Conservation (phyloP, 805 yeast genomes). For the Yarrowia bubula region DNA sequence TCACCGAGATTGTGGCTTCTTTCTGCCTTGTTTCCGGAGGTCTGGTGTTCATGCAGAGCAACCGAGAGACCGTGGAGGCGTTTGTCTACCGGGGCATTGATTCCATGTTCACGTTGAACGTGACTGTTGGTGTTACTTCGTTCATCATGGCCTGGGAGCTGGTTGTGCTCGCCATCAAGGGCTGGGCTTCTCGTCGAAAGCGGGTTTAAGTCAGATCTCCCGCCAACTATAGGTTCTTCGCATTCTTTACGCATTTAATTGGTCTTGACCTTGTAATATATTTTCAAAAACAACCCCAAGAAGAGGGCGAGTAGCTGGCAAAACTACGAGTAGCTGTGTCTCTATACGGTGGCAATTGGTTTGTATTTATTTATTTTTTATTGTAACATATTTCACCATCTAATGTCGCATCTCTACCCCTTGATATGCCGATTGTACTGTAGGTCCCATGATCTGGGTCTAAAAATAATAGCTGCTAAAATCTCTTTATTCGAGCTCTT, state of each 20-base stretch:
- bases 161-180: constrained; percentile 52
- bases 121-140: constrained; percentile 74
- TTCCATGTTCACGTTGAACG: constrained; percentile 86
- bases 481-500: too few relatives aligned
- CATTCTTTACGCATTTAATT: not conserved
- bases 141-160: constrained; percentile 88
- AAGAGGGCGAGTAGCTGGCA: too few relatives aligned
- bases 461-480: too few relatives aligned
- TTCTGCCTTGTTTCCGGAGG: constrained; percentile 88
- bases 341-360: too few relatives aligned
- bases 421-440: too few relatives aligned
- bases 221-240: constrained; percentile 9
- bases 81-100: constrained; percentile 80
- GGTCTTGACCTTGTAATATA: too few relatives aligned
- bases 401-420: too few relatives aligned
- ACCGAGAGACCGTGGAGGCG: constrained; percentile 79
- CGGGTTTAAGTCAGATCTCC: not conserved
- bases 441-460: not conserved
- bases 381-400: too few relatives aligned
- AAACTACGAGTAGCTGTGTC: too few relatives aligned
- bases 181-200: constrained; percentile 31
- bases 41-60: constrained; percentile 84
- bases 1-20: constrained; percentile 78
- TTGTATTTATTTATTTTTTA: too few relatives aligned
- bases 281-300: too few relatives aligned